Conservation (phyloP, 1,139 yeast genomes). For the Sugiyamaella japonica region DNA sequence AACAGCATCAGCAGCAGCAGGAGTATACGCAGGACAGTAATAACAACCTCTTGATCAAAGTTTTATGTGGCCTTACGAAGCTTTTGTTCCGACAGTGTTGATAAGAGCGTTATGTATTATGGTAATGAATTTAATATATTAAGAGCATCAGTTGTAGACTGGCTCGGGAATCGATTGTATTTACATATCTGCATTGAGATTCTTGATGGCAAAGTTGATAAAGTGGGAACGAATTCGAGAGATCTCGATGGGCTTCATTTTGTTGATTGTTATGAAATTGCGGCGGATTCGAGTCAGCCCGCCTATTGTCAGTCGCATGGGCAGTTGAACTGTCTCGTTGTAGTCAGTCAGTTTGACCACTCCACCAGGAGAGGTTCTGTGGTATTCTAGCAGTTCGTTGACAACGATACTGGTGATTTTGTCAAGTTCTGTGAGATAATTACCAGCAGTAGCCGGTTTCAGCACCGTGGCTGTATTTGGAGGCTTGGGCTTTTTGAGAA, state of each 20-base stretch:
- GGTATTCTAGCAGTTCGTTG: constrained; percentile 58
- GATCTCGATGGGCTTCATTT: constrained; percentile 67
- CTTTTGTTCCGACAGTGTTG: constrained; percentile 24
- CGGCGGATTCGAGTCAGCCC: constrained; percentile 82
- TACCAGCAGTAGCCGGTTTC: constrained; percentile 75
- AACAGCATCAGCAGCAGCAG: constrained; percentile 31
- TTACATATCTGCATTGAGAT: constrained; percentile 37
- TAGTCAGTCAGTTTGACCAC: constrained; percentile 45
- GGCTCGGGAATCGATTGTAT: too few relatives aligned
- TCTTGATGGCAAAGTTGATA: constrained; percentile 67
- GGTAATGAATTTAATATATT: background rate
- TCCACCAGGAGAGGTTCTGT: constrained; percentile 58
- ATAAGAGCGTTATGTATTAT: constrained; percentile 14
- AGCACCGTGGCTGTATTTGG: constrained; percentile 45
- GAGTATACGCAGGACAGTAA: constrained; percentile 34
- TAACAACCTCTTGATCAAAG: constrained; percentile 25
- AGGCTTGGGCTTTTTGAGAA: constrained; percentile 55
- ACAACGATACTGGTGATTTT: constrained; percentile 65
- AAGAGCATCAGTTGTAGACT: too few relatives aligned
- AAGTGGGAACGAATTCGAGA: constrained; percentile 69
- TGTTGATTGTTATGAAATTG: constrained; percentile 74
- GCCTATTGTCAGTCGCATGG: constrained; percentile 67
- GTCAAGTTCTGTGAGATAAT: constrained; percentile 80
- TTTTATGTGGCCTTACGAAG: constrained; percentile 25
- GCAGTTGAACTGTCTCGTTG: constrained; percentile 55